Evolutionary conservation across 2,329 filamentous ascomycete species (phyloP).

Genomic region (Sporothrix curviconia): DNA sequence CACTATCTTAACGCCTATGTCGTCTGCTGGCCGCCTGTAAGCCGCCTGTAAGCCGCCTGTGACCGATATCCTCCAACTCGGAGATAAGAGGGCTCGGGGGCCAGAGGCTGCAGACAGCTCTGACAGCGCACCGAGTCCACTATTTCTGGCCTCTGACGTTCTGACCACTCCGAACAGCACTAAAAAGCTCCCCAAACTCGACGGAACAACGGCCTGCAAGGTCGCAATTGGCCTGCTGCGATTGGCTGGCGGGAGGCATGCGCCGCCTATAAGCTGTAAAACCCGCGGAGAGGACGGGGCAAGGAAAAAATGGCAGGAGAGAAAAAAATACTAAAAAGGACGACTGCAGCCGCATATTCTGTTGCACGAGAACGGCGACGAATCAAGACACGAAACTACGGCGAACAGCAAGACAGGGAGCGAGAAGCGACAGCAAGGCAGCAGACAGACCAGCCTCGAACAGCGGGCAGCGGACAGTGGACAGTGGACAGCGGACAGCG

Average conservation of each 20-base stretch:
- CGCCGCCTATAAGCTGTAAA: slow-evolving; percentile 11
- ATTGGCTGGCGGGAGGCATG: slow-evolving; percentile 7
- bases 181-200: no score
- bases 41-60: background rate
- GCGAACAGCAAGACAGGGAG: no score
- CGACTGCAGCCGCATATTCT: background rate
- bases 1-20: no score
- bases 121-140: slow-evolving; percentile 2
- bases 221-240: background rate
- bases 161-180: no score
- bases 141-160: no score
- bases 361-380: no score
- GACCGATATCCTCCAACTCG: background rate
- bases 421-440: no score
- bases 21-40: background rate
- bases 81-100: slow-evolving; percentile 8
- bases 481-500: background rate
- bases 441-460: no score
- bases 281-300: slow-evolving; percentile 4
- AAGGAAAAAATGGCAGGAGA: background rate
- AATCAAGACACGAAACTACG: no score
- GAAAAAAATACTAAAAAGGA: background rate
- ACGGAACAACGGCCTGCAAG: no score
- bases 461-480: background rate
- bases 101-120: background rate